Conservation (phyloP, 2,329 filamentous ascomycete genomes). For the Colletotrichum lindemuthianum region DNA sequence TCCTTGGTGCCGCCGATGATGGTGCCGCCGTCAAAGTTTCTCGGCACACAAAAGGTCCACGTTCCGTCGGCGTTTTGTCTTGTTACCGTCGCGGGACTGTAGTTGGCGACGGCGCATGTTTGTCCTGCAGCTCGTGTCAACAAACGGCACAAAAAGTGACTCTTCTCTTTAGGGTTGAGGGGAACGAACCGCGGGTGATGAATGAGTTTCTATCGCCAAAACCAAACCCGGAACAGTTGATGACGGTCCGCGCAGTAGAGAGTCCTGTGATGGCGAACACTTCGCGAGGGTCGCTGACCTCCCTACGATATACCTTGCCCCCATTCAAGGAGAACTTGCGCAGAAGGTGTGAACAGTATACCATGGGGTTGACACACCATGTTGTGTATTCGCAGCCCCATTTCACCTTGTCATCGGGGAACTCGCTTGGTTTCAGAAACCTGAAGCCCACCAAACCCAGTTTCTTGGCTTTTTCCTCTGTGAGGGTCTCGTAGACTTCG, state of each 20-base stretch:
- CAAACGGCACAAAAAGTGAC: neutral
- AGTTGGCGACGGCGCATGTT: constrained; percentile 56
- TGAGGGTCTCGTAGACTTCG: constrained; percentile 51
- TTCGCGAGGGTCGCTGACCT: constrained; percentile 50
- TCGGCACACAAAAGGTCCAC: constrained; percentile 71
- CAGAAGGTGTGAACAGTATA: constrained; percentile 61
- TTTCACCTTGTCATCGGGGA: constrained; percentile 52
- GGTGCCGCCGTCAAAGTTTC: constrained; percentile 70
- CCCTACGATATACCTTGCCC: constrained; percentile 47
- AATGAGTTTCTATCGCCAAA: constrained; percentile 55
- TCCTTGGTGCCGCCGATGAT: constrained; percentile 75
- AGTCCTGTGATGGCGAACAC: constrained; percentile 47
- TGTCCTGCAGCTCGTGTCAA: constrained; percentile 46
- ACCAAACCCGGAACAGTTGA: constrained; percentile 59
- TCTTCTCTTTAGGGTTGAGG: neutral
- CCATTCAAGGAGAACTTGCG: constrained; percentile 52
- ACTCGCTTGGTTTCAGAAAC: constrained; percentile 46
- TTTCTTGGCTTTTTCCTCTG: constrained; percentile 42
- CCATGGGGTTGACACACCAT: constrained; percentile 64
- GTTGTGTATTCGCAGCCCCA: constrained; percentile 63
- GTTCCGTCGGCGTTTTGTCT: constrained; percentile 70
- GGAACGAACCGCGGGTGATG: constrained; percentile 51
- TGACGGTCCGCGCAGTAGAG: constrained; percentile 44
- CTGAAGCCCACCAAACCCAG: constrained; percentile 52
- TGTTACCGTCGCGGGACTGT: constrained; percentile 58